Evolutionary conservation across 2,329 filamentous ascomycete genomes (phyloP).

Genomic region (Alternaria sp.): DNA sequence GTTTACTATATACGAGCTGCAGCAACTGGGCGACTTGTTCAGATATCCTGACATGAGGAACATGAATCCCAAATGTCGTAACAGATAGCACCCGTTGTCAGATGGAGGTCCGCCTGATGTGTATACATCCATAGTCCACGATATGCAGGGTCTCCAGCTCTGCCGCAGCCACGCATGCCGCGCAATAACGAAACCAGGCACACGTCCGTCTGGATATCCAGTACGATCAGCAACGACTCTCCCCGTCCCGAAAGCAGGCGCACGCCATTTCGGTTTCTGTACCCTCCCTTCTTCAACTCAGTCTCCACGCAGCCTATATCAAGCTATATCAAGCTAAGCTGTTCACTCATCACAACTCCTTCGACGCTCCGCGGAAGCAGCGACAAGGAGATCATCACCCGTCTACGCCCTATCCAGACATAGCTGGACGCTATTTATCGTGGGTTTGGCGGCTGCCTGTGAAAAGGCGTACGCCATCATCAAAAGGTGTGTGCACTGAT

Average conservation of each 20-base stretch:
- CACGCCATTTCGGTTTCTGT: not conserved
- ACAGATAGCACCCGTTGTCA: not conserved
- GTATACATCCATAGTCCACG: not conserved
- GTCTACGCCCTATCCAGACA: constrained; percentile 1
- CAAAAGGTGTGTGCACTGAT: constrained; percentile 3
- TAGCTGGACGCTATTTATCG: not conserved
- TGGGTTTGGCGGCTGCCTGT: constrained; percentile 1
- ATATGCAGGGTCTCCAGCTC: constrained; percentile 1
- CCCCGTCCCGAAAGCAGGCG: constrained; percentile 1
- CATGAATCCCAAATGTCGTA: not conserved
- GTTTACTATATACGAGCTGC: not conserved
- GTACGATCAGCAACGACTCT: not conserved
- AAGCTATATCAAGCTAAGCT: not conserved
- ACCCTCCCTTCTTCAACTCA: not conserved
- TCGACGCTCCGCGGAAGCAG: constrained; percentile 2
- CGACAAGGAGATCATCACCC: not conserved
- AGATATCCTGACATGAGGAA: not conserved
- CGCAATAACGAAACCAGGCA: not conserved
- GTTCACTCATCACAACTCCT: constrained; percentile 2
- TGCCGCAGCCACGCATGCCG: not conserved
- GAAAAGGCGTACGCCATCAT: not conserved
- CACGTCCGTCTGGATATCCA: not conserved
- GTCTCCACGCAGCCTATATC: constrained; percentile 3
- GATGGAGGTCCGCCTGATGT: not conserved
- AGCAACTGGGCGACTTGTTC: not conserved